phyloP scores from a whole-genome alignment of 2,329 filamentous ascomycete species.

The Pezicula radicicola region DNA sequence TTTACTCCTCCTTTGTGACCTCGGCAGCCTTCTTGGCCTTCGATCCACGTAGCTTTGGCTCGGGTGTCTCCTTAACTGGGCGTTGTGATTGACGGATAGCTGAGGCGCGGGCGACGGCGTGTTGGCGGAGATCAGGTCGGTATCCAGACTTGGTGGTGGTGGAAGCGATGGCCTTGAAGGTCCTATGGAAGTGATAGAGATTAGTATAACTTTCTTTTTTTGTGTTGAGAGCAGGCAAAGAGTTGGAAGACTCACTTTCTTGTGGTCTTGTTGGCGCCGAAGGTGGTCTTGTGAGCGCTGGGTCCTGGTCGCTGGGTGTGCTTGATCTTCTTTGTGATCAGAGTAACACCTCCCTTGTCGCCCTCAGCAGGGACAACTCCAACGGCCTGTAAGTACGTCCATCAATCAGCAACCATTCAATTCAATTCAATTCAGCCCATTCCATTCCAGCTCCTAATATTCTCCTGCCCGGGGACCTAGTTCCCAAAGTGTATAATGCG shows the following conservation, averaged over 20 bases:
- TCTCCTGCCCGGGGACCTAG: neutral
- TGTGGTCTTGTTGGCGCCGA: slow-evolving; percentile 68
- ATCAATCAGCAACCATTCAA: slow-evolving; percentile 15
- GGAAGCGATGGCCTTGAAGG: slow-evolving; percentile 86
- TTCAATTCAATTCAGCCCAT: neutral
- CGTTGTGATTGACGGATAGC: slow-evolving; percentile 79
- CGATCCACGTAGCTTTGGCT: slow-evolving; percentile 73
- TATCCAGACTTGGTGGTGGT: slow-evolving; percentile 81
- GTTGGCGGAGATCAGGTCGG: slow-evolving; percentile 72
- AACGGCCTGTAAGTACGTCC: slow-evolving; percentile 55
- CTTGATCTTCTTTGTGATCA: slow-evolving; percentile 81
- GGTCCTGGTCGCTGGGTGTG: slow-evolving; percentile 71
- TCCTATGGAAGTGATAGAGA: slow-evolving; percentile 46
- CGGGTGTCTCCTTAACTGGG: slow-evolving; percentile 71
- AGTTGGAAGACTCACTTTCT: slow-evolving; percentile 68
- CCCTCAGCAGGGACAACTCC: slow-evolving; percentile 62
- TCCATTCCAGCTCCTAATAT: neutral
- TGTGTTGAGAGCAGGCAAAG: neutral
- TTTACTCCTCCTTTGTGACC: slow-evolving; percentile 38
- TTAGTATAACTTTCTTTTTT: slow-evolving; percentile 7
- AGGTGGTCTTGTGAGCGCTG: slow-evolving; percentile 61
- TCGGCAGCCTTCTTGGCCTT: slow-evolving; percentile 73
- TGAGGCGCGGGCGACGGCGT: slow-evolving; percentile 82
- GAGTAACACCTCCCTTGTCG: slow-evolving; percentile 75
- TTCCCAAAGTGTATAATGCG: slow-evolving; percentile 14